Percentiles rank a stretch among this genome's conserved stretches.
Evolutionary conservation across 2,329 filamentous ascomycete species (phyloP).

Genomic region (Talaromyces amestolkiae): DNA sequence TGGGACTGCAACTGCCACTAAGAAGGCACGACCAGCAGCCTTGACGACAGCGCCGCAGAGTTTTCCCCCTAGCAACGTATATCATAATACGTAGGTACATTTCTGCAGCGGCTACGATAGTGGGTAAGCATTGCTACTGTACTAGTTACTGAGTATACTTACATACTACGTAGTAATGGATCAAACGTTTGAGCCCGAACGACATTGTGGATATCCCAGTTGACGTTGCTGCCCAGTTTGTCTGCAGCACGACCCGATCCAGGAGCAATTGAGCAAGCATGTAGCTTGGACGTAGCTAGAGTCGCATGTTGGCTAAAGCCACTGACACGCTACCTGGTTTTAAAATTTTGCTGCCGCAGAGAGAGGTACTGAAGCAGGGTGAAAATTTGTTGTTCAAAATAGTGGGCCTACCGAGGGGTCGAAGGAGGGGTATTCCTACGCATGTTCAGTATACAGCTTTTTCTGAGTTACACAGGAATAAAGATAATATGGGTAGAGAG

Average conservation of each 20-base stretch:
- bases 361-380: conserved; percentile 8
- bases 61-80: not conserved
- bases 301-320: not conserved
- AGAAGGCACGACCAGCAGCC: conserved; percentile 25
- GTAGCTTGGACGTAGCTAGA: not conserved
- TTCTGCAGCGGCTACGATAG: not conserved
- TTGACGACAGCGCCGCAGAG: conserved; percentile 15
- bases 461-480: not conserved
- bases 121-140: not conserved
- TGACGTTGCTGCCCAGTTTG: conserved; percentile 39
- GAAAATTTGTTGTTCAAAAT: conserved; percentile 3
- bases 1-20: conserved; percentile 16
- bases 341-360: not conserved
- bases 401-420: conserved; percentile 9
- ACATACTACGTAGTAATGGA: not conserved
- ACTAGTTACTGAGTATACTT: too few relatives aligned
- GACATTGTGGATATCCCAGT: not conserved
- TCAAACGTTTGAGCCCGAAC: not conserved
- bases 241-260: conserved; percentile 23
- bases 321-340: not conserved
- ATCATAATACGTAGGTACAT: conserved; percentile 1
- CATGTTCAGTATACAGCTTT: not conserved
- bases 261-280: not conserved
- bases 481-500: too few relatives aligned
- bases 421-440: not conserved